Evolutionary conservation across 768 basidiomycete genomes (phyloP).

Genomic region (Suillus plorans): DNA sequence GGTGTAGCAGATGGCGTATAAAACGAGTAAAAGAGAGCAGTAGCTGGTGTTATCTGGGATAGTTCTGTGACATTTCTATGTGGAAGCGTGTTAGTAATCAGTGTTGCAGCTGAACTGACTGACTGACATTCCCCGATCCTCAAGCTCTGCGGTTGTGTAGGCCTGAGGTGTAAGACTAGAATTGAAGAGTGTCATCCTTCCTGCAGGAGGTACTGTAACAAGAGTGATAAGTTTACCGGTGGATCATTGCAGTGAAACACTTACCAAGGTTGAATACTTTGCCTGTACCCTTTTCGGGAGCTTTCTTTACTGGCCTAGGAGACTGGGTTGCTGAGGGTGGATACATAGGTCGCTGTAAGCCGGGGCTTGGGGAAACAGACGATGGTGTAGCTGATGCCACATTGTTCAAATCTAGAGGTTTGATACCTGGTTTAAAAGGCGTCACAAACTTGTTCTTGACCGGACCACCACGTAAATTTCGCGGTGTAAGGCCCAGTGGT

Average conservation of each 20-base stretch:
- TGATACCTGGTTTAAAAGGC: slow-evolving; percentile 59
- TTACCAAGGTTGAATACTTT: slow-evolving; percentile 45
- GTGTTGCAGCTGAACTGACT: neutral
- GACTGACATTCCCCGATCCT: slow-evolving; percentile 53
- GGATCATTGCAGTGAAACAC: slow-evolving; percentile 14
- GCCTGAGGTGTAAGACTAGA: slow-evolving; percentile 54
- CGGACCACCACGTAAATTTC: slow-evolving; percentile 26
- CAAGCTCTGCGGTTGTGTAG: slow-evolving; percentile 42
- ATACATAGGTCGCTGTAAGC: slow-evolving; percentile 19
- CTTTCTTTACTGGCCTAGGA: slow-evolving; percentile 9
- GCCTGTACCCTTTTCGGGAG: slow-evolving; percentile 2
- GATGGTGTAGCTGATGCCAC: neutral
- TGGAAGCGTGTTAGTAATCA: slow-evolving; percentile 6
- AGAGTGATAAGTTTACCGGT: slow-evolving; percentile 1
- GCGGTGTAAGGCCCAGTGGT: slow-evolving; percentile 25
- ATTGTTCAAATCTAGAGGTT: slow-evolving; percentile 35
- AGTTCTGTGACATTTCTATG: slow-evolving; percentile 52
- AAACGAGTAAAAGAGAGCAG: slow-evolving; percentile 63
- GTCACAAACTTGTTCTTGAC: slow-evolving; percentile 50
- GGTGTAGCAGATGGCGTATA: slow-evolving; percentile 38
- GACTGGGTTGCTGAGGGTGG: slow-evolving; percentile 19
- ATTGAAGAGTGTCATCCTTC: slow-evolving; percentile 44
- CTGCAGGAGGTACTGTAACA: slow-evolving; percentile 30
- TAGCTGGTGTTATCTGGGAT: slow-evolving; percentile 50
- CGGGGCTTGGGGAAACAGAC: slow-evolving; percentile 2